These are phyloP conservation scores for Suhomyces pyralidae DNA, from an alignment of 805 yeast species.

Conservation along the genomic window DNA sequence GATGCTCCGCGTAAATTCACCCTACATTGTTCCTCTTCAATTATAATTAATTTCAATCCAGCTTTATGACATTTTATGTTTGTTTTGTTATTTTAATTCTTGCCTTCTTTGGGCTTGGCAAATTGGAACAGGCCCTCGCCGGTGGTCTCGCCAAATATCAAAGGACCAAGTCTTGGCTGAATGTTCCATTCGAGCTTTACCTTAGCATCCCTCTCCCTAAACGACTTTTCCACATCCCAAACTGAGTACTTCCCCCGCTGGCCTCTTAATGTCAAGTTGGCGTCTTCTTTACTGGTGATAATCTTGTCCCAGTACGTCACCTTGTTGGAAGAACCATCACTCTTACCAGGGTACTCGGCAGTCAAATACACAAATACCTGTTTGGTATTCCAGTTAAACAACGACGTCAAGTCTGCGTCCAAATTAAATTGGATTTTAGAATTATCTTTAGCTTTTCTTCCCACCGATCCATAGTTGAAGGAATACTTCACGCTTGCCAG, in stretches of 20 bases:
- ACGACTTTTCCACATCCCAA: conserved; percentile 73
- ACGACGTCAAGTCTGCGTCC: conserved; percentile 65
- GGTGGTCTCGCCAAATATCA: conserved; percentile 60
- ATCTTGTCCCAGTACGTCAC: conserved; percentile 92
- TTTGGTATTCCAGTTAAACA: conserved; percentile 96
- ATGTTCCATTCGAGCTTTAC: conserved; percentile 83
- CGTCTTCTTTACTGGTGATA: conserved; percentile 55
- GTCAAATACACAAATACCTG: conserved; percentile 91
- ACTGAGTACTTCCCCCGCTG: conserved; percentile 74
- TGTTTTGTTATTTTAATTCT: neutral
- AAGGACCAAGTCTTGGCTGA: conserved; percentile 86
- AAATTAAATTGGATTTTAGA: conserved; percentile 69
- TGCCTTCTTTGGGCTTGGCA: conserved; percentile 18
- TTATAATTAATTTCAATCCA: too few relatives aligned
- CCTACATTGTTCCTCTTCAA: neutral
- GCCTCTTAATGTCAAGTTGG: conserved; percentile 50
- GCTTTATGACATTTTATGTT: neutral
- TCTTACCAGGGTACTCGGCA: conserved; percentile 67
- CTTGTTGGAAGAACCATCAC: conserved; percentile 48
- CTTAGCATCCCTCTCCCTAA: conserved; percentile 61
- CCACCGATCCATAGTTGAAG: conserved; percentile 64
- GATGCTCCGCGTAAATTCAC: too few relatives aligned
- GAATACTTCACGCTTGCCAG: conserved; percentile 48
- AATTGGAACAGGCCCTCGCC: conserved; percentile 28
- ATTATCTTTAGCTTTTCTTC: conserved; percentile 73